These are phyloP conservation scores for Alternaria longipes DNA, from an alignment of 2,329 filamentous ascomycete genomes.

Conservation along the genomic window DNA sequence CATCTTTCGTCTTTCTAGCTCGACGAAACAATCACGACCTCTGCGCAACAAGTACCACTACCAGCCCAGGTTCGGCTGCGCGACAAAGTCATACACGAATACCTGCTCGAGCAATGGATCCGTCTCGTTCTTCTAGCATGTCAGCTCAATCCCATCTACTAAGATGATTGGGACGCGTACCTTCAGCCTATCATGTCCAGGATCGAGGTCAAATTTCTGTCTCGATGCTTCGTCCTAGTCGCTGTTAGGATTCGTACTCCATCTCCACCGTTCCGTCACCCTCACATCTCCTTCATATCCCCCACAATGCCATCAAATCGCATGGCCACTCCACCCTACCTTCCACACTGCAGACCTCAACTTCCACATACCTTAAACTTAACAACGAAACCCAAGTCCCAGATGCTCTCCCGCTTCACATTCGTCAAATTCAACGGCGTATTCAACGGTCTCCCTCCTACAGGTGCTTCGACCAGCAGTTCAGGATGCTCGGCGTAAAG, in stretches of 20 bases:
- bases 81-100: slow-evolving; percentile 42
- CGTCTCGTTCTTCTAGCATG: slow-evolving; percentile 30
- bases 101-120: slow-evolving; percentile 38
- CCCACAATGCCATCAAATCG: not conserved
- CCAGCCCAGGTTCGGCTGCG: slow-evolving; percentile 38
- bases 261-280: not conserved
- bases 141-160: not conserved
- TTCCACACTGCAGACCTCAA: not conserved
- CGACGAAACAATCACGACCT: too few species aligned
- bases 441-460: slow-evolving; percentile 32
- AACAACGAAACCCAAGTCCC: slow-evolving; percentile 41
- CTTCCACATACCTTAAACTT: slow-evolving; percentile 33
- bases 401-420: slow-evolving; percentile 32
- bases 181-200: slow-evolving; percentile 37
- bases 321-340: not conserved
- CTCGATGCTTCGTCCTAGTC: slow-evolving; percentile 31
- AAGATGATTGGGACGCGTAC: slow-evolving; percentile 13
- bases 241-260: not conserved
- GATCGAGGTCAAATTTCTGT: slow-evolving; percentile 32
- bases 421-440: slow-evolving; percentile 33
- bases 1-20: too few species aligned
- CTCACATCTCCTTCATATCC: not conserved
- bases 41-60: not conserved
- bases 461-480: slow-evolving; percentile 24
- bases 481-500: slow-evolving; percentile 33